These are phyloP conservation scores for Prunus yedoensis DNA, from an alignment of 331 rosid genomes.

Conservation along the genomic window DNA sequence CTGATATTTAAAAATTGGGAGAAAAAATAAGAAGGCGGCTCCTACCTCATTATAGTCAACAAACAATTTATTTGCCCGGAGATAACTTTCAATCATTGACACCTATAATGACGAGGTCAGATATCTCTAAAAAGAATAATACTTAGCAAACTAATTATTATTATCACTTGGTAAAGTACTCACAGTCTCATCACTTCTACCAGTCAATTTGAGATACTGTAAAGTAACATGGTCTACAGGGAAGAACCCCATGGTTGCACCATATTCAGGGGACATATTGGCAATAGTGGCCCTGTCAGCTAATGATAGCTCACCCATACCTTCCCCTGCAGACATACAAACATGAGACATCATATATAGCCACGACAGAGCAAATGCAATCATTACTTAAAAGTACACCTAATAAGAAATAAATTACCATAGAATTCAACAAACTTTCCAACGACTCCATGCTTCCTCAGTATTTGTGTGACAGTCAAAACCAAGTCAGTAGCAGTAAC, in stretches of 20 bases:
- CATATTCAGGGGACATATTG: constrained; percentile 98
- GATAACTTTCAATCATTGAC: constrained; percentile 88
- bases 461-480: constrained; percentile 87
- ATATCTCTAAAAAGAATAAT: constrained; percentile 17
- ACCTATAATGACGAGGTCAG: constrained; percentile 54
- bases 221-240: constrained; percentile 93
- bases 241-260: constrained; percentile 99
- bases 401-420: constrained; percentile 44
- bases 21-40: not conserved
- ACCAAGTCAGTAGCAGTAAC: constrained; percentile 95
- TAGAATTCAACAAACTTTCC: constrained; percentile 94
- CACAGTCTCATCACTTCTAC: constrained; percentile 91
- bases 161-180: constrained; percentile 24
- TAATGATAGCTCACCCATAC: constrained; percentile 80
- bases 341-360: constrained; percentile 14
- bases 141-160: constrained; percentile 18
- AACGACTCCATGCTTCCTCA: constrained; percentile 93
- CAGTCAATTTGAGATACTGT: constrained; percentile 90
- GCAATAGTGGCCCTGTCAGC: constrained; percentile 99
- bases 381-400: not conserved
- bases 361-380: not conserved
- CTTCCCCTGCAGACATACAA: constrained; percentile 63
- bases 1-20: not conserved
- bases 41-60: constrained; percentile 90
- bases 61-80: constrained; percentile 82